Conservation (phyloP, 139 green algal species). For the Ettlia oleoabundans region DNA sequence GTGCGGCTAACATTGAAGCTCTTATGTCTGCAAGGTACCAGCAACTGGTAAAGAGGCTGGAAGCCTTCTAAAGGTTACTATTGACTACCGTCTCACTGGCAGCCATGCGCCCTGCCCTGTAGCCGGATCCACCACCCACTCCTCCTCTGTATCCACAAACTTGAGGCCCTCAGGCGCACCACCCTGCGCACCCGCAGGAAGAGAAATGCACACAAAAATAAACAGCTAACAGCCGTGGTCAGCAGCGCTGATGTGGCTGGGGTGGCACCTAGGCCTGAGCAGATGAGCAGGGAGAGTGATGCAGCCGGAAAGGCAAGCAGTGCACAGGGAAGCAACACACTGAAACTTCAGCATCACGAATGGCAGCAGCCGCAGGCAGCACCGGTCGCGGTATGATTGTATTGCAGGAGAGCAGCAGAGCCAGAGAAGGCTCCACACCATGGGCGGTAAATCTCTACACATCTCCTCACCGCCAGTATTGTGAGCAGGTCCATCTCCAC, state of each 20-base stretch:
- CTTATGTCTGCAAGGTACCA: no score
- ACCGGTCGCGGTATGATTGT: no score
- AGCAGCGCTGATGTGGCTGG: not conserved
- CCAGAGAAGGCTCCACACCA: not conserved
- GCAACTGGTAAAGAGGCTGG: no score
- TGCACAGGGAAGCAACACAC: no score
- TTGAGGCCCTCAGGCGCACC: slow-evolving; percentile 67
- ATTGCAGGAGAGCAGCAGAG: not conserved
- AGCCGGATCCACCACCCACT: slow-evolving; percentile 68
- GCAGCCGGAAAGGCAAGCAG: not conserved
- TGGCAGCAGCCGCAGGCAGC: no score
- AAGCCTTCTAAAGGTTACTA: no score
- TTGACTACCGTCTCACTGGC: slow-evolving; percentile 21
- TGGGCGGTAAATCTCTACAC: not conserved
- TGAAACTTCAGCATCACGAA: no score
- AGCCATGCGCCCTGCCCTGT: slow-evolving; percentile 57
- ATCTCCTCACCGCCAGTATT: slow-evolving; percentile 54
- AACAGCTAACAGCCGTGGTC: no score
- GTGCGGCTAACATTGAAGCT: no score
- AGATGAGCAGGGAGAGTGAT: not conserved
- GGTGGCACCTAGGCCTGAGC: not conserved
- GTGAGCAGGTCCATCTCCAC: slow-evolving; percentile 70
- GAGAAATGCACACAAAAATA: not conserved
- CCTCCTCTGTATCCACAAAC: slow-evolving; percentile 84
- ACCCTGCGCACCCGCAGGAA: slow-evolving; percentile 39